A percentile compares a stretch with the other conserved stretches of the same genome.
These are phyloP conservation scores for Quercus aquifolioides DNA, from an alignment of 306 rosid genomes.

Conservation along the genomic window DNA sequence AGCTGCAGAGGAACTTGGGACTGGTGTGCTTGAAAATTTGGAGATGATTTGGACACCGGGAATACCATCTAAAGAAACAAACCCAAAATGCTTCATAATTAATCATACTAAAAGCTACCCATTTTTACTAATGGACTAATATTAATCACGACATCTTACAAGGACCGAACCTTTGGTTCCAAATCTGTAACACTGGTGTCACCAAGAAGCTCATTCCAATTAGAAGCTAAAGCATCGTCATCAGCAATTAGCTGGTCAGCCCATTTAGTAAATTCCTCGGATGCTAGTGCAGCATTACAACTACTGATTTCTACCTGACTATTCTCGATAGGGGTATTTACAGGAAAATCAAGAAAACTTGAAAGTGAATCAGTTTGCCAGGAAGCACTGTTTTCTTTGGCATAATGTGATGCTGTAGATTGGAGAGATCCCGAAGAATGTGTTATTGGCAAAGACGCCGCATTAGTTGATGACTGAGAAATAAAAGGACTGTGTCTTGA, in stretches of 20 bases:
- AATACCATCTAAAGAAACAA: slow-evolving; percentile 59
- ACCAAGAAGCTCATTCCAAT: slow-evolving; percentile 81
- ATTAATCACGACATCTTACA: slow-evolving; percentile 20
- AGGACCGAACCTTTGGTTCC: slow-evolving; percentile 75
- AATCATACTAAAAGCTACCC: slow-evolving; percentile 26
- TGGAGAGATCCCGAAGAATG: slow-evolving; percentile 50
- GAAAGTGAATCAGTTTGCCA: slow-evolving; percentile 78
- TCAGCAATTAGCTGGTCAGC: slow-evolving; percentile 88
- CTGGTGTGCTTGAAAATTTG: slow-evolving; percentile 45
- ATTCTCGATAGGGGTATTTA: slow-evolving; percentile 53
- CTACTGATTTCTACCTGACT: slow-evolving; percentile 63
- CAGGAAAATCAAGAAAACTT: slow-evolving; percentile 71
- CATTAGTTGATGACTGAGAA: slow-evolving; percentile 48
- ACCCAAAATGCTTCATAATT: slow-evolving; percentile 14
- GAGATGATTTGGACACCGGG: slow-evolving; percentile 54
- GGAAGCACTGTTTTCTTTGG: slow-evolving; percentile 54
- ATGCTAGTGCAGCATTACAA: slow-evolving; percentile 53
- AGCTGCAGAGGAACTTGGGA: slow-evolving; percentile 59
- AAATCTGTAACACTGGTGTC: slow-evolving; percentile 60
- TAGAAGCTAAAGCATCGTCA: slow-evolving; percentile 72
- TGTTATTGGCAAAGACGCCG: slow-evolving; percentile 43
- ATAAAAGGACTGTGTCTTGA: slow-evolving; percentile 54
- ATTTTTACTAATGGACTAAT: slow-evolving; percentile 20
- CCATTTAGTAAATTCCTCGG: slow-evolving; percentile 82
- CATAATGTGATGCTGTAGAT: slow-evolving; percentile 52